Percentiles rank a stretch among this genome's conserved stretches.
These are phyloP conservation scores for Aurifilum marmelostoma DNA, from an alignment of 2,329 filamentous ascomycete genomes.

Conservation along the genomic window DNA sequence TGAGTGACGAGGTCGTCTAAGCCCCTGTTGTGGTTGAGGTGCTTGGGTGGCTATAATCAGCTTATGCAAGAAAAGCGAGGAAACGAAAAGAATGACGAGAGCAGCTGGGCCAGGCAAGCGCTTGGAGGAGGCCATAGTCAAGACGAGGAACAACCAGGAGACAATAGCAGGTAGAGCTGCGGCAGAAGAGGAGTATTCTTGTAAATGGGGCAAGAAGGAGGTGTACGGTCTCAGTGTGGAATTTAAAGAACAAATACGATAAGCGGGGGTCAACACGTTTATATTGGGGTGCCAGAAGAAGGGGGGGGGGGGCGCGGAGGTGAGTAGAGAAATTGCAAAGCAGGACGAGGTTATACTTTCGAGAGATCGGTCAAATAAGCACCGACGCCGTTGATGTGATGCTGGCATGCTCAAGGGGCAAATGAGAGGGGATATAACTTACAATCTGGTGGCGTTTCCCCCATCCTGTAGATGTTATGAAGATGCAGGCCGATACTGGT, in stretches of 20 bases:
- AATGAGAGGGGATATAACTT: background rate
- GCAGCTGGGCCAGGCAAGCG: background rate
- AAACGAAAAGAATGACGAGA: background rate
- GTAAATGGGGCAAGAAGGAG: background rate
- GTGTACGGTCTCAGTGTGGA: background rate
- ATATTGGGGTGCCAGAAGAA: background rate
- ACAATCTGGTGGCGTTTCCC: constrained; percentile 15
- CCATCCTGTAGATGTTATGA: background rate
- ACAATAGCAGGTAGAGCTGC: too few relatives aligned
- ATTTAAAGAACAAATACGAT: background rate
- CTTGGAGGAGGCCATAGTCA: constrained; percentile 8
- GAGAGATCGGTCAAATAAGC: background rate
- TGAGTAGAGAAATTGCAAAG: background rate
- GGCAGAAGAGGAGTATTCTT: too few relatives aligned
- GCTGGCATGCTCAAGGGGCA: background rate
- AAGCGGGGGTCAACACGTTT: background rate
- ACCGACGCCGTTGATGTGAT: background rate
- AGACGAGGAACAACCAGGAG: background rate
- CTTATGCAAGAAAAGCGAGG: background rate
- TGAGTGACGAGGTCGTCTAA: background rate
- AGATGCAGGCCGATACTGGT: background rate
- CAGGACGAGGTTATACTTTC: background rate
- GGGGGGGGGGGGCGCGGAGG: background rate
- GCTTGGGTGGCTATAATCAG: constrained; percentile 12
- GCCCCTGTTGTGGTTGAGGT: background rate